phyloP scores from a whole-genome alignment of 768 basidiomycete species.

The Tricholoma saponaceum region DNA sequence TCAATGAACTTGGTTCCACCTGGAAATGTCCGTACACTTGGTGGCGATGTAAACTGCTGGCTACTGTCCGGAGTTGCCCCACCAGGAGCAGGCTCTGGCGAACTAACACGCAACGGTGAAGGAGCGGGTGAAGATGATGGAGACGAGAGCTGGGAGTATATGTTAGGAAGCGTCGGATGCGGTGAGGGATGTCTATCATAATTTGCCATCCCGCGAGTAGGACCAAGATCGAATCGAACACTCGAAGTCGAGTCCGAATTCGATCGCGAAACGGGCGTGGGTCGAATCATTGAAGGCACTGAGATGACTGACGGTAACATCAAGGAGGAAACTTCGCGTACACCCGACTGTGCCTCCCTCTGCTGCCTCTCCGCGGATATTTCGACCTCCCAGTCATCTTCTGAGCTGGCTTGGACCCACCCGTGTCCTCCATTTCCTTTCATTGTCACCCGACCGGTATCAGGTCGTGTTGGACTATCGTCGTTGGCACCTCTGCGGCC shows the following conservation, averaged over 20 bases:
- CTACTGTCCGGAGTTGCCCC: conserved; percentile 1
- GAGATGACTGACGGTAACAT: conserved; percentile 5
- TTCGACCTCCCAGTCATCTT: conserved; percentile 44
- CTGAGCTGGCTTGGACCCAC: conserved; percentile 48
- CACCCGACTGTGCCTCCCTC: background rate
- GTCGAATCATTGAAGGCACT: conserved; percentile 3
- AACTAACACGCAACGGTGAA: conserved; percentile 17
- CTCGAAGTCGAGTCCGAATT: conserved; percentile 25
- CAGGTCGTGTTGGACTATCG: background rate
- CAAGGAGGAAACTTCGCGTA: conserved; percentile 2
- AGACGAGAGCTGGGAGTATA: conserved; percentile 24
- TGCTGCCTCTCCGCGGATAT: conserved; percentile 9
- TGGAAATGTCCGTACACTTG: conserved; percentile 31
- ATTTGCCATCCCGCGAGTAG: conserved; percentile 17
- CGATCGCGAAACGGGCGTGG: conserved; percentile 18
- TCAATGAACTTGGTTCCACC: conserved; percentile 51
- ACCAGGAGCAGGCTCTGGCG: conserved; percentile 13
- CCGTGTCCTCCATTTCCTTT: conserved; percentile 30
- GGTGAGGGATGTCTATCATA: conserved; percentile 19
- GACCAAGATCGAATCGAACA: conserved; percentile 23
- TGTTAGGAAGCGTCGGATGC: conserved; percentile 21
- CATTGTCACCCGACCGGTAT: conserved; percentile 7
- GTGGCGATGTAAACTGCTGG: conserved; percentile 13
- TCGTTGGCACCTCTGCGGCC: background rate
- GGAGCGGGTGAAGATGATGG: conserved; percentile 27